Percentiles rank a stretch among this genome's conserved stretches.
phyloP scores from a whole-genome alignment of 495 filamentous ascomycete genomes.

The Penicillium fimorum region DNA sequence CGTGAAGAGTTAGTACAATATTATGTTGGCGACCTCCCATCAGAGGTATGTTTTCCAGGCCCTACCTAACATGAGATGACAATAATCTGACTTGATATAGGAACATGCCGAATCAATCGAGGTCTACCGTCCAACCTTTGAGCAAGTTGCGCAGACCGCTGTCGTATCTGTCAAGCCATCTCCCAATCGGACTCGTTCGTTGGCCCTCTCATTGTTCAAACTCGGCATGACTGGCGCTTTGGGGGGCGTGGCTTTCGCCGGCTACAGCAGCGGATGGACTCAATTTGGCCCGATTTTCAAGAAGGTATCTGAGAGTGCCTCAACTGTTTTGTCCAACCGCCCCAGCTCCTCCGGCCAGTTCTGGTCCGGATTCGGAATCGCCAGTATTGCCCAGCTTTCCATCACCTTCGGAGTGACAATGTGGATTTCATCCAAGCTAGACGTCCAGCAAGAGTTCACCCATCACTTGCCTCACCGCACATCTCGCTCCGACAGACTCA shows the following conservation, averaged over 20 bases:
- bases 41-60: slow-evolving; percentile 5
- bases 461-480: slow-evolving; percentile 22
- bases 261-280: slow-evolving; percentile 11
- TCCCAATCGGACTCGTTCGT: not conserved
- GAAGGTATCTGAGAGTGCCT: not conserved
- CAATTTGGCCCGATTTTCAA: slow-evolving; percentile 7
- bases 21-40: slow-evolving; percentile 23
- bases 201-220: slow-evolving; percentile 3
- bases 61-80: not conserved
- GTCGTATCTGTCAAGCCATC: slow-evolving; percentile 13
- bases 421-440: slow-evolving; percentile 26
- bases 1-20: slow-evolving; percentile 27
- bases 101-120: slow-evolving; percentile 24
- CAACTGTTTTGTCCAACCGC: not conserved
- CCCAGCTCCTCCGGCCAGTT: slow-evolving; percentile 7
- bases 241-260: slow-evolving; percentile 10
- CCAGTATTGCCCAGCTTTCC: slow-evolving; percentile 18
- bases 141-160: slow-evolving; percentile 23
- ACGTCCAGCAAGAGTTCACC: slow-evolving; percentile 29
- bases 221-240: slow-evolving; percentile 14
- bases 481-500: slow-evolving; percentile 10
- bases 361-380: slow-evolving; percentile 23
- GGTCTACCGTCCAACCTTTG: slow-evolving; percentile 22
- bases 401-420: slow-evolving; percentile 18
- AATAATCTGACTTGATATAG: not conserved